phyloP scores from a whole-genome alignment of 169 alveolate species.

The Cryptosporidium sp. region DNA sequence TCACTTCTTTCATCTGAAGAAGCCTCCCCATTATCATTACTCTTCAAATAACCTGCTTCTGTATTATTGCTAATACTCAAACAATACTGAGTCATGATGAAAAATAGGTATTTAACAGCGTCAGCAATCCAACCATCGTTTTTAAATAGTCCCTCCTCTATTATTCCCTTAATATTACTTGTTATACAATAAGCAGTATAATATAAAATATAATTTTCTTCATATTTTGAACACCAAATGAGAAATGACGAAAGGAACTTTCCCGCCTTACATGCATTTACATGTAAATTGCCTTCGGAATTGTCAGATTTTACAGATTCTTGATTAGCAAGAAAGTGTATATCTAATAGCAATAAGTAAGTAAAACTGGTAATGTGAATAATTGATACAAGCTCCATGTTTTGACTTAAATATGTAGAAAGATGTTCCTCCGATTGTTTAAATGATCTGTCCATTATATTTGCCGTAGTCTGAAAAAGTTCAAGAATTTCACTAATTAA shows the following conservation, averaged over 20 bases:
- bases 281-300: background rate
- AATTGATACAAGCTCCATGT: constrained; percentile 14
- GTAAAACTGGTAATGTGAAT: constrained; percentile 55
- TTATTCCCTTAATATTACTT: background rate
- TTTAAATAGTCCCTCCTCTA: background rate
- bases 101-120: constrained; percentile 30
- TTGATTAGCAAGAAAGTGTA: constrained; percentile 20
- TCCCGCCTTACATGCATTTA: constrained; percentile 12
- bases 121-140: constrained; percentile 38
- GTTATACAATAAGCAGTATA: constrained; percentile 62
- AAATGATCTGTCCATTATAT: background rate
- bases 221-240: constrained; percentile 56
- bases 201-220: constrained; percentile 23
- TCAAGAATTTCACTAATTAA: constrained; percentile 24
- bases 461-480: constrained; percentile 17
- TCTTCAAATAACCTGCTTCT: background rate
- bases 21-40: background rate
- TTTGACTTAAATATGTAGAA: constrained; percentile 2
- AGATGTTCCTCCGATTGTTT: background rate
- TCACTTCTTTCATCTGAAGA: background rate
- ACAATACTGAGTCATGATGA: constrained; percentile 39
- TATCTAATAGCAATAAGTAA: constrained; percentile 49
- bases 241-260: constrained; percentile 30
- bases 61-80: constrained; percentile 3
- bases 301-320: background rate